Evolutionary conservation across 148 eudicot species (phyloP).

Genomic region (Cornus suecica): DNA sequence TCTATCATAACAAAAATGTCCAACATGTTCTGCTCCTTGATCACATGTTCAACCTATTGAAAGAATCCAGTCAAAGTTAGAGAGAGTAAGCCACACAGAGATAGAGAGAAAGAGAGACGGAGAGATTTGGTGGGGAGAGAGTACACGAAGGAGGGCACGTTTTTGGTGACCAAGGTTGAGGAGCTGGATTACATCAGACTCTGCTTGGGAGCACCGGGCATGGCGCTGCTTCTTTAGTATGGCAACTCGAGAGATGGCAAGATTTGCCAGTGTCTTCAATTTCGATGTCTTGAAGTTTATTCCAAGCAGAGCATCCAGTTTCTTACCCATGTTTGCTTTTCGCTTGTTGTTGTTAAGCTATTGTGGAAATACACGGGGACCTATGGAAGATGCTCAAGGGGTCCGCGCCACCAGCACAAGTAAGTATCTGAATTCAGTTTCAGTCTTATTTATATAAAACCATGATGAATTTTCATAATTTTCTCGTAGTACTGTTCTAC

Average conservation of each 20-base stretch:
- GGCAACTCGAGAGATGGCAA: constrained; percentile 38
- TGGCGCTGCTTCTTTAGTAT: constrained; percentile 53
- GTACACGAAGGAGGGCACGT: constrained; percentile 66
- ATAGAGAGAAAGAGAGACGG: background rate
- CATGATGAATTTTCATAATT: constrained; percentile 8
- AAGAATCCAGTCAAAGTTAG: background rate
- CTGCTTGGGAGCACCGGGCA: constrained; percentile 35
- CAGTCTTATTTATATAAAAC: background rate
- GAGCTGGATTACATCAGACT: constrained; percentile 61
- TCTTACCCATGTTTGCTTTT: constrained; percentile 23
- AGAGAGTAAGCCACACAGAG: background rate
- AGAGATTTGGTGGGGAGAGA: background rate
- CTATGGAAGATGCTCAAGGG: background rate
- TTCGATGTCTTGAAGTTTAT: constrained; percentile 26
- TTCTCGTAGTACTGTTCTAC: background rate
- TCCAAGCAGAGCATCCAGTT: constrained; percentile 36
- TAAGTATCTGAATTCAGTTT: background rate
- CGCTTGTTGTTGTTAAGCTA: background rate
- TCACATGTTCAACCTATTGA: constrained; percentile 56
- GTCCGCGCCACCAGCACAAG: background rate
- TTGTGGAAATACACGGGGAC: background rate
- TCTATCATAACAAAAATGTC: constrained; percentile 34
- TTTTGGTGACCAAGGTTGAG: constrained; percentile 50
- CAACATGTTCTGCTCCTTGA: constrained; percentile 46
- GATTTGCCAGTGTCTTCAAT: constrained; percentile 19